Evolutionary conservation across 192 early-diverging fungal species (phyloP).

Genomic region (Backusella parvicylindrica): DNA sequence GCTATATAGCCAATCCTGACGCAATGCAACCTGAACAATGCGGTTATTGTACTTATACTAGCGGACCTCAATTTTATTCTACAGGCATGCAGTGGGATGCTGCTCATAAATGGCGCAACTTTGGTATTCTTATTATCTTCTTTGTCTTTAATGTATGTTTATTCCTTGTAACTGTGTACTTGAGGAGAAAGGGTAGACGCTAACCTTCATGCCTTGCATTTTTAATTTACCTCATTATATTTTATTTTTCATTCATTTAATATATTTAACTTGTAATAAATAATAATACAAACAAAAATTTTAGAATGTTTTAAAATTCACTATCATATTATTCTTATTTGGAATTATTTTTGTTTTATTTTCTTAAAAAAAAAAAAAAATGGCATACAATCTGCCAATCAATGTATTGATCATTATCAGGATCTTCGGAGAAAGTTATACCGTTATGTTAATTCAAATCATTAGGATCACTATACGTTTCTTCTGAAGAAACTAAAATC

Average conservation of each 20-base stretch:
- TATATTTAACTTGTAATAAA: neutral
- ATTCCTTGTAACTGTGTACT: constrained; percentile 35
- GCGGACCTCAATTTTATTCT: constrained; percentile 58
- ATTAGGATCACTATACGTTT: neutral
- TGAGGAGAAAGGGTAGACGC: constrained; percentile 30
- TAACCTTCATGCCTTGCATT: neutral
- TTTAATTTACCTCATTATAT: neutral
- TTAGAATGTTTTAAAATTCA: neutral
- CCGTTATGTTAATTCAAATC: neutral
- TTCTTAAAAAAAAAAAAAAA: too few relatives aligned
- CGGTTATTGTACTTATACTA: constrained; percentile 58
- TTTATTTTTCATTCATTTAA: neutral
- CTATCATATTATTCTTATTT: too few relatives aligned
- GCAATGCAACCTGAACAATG: constrained; percentile 40
- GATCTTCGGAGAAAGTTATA: neutral
- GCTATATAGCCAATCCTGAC: constrained; percentile 8
- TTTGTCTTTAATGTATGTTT: constrained; percentile 56
- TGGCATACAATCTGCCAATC: too few relatives aligned
- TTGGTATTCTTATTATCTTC: constrained; percentile 63
- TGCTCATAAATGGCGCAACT: constrained; percentile 65
- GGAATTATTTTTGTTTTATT: too few relatives aligned
- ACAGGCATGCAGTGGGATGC: constrained; percentile 47
- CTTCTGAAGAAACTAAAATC: neutral
- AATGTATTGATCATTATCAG: neutral
- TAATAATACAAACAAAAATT: neutral